Base-by-base conservation (phyloP, 1,284 basidiomycete genomes). In the Fistulina hepatica region DNA sequence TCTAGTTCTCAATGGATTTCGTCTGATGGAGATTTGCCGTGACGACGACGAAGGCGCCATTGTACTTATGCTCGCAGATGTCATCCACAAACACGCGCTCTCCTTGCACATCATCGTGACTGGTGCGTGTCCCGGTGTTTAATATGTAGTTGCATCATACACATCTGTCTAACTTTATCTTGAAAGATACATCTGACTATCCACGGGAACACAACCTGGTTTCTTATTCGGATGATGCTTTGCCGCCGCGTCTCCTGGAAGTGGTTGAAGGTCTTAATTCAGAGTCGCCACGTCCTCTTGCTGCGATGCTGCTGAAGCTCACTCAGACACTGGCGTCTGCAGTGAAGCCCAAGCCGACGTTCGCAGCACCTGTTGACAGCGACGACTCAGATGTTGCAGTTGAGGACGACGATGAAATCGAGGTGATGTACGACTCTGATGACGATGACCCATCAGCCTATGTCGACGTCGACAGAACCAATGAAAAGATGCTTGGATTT, bases 1-100 rank as follows among this genome's bases (percentile, higher is more conserved):
- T n/a, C 49, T 66, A 43, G 48, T 45, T 27, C 49, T 60, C 15
- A 50, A 59, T 33, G 61, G 58, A 5, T 48, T 71, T 39, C 51
- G 50, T 27, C 44, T 74, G 13, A 56, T 44, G 76, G 74, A 55
- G 39, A 46, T 73, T 21, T 51, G 55, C n/a, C 33, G 59, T 17
- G 73, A 73, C 16, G 74, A 77, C n/a, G 76, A 78, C 32, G 76
- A 78, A 43, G 74, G 73, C 13, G 62, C 66, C 9, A 56, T 80
- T 21, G 64, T 74, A 22, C 47, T 49, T 8, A 55, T 77, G n/a
- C 45, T 53, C 21, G 54, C 64, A 26, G 34, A 44, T 8, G 48
- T 13, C 0, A 40, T 51, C 30, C 56, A 54, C 13, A 47, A 59
- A 33, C 56, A 56, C 28, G 46, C 66, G 19, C 47, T 69, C 17